Evolutionary conservation across 2,329 filamentous ascomycete genomes (phyloP), one percentile per base, ranked within the genome.

Genomic region (Ceratocystis diversiconidia): DNA sequence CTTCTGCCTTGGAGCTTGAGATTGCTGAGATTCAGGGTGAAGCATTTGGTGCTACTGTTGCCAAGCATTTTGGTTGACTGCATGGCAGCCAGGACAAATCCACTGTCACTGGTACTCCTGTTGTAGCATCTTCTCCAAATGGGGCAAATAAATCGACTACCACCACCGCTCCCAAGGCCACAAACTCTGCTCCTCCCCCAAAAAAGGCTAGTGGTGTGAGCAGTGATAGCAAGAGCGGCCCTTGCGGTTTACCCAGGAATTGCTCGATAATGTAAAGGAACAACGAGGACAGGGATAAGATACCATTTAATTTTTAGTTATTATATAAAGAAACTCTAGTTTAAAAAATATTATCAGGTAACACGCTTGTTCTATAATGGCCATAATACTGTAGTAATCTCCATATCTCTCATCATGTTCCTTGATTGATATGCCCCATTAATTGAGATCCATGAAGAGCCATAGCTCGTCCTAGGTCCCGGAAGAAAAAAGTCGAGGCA

Each of bases 21-120:
- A 74, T 97, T 69, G 94, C 94, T 68, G 82, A 80, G 69, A 82
- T 82, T 71, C 94, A 99, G 79, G 94, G 94, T 76, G 86, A 90
- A 81, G 73, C 78, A 65, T 99, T 97, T 79, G 95, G 89, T 78
- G 78, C 88, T 76, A 79, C 82, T 67, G 82, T 96, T 65, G 76
- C 83, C 73, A 92, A 90, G 82, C 73, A 78, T 75, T 81, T 83
- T 68, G 82, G 82, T 71, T 96, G 89, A 96, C 87, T 94, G 79
- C 82, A 89, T 88, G 87, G 79, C 68, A 76, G 80, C 66, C 71
- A 74, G 63, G 70, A 71, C 63, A 67, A 70, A 62, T 71, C 71
- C 65, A 69, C 73, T 67, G 71, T 70, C 44, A 66, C 70, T 57
- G 67, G 65, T 70, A 43, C 66, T 50, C 50, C 68, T 46, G 62